These are phyloP conservation scores for Sicyos baderoa DNA, from an alignment of 306 rosid genomes.

Conservation along the genomic window DNA sequence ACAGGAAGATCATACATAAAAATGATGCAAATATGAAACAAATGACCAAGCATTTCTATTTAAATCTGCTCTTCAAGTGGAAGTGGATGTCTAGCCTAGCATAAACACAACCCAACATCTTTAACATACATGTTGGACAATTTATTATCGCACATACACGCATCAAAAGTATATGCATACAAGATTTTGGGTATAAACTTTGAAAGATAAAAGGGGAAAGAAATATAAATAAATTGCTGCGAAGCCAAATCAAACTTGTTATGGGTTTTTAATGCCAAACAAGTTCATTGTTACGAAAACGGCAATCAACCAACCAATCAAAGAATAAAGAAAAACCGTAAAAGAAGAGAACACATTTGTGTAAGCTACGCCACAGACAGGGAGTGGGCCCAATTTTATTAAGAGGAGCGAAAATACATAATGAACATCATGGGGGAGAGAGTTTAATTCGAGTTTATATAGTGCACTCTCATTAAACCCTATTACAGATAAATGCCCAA, in stretches of 20 bases:
- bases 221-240: neutral
- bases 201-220: neutral
- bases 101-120: neutral
- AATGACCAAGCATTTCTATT: constrained; percentile 7
- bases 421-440: too few relatives aligned
- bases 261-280: neutral
- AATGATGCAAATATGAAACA: neutral
- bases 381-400: too few relatives aligned
- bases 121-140: neutral
- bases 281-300: too few relatives aligned
- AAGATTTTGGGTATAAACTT: neutral
- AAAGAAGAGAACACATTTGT: too few relatives aligned
- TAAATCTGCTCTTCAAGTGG: neutral
- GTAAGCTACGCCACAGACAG: too few relatives aligned
- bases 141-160: neutral
- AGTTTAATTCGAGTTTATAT: too few relatives aligned
- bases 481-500: too few relatives aligned
- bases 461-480: too few relatives aligned
- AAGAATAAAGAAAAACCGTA: too few relatives aligned
- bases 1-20: neutral
- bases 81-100: neutral
- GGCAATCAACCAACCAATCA: too few relatives aligned
- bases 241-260: neutral
- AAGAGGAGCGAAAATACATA: too few relatives aligned
- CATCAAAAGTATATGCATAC: neutral